Evolutionary conservation across 2,329 filamentous ascomycete genomes (phyloP).

Genomic region (Fonsecaea erecta): DNA sequence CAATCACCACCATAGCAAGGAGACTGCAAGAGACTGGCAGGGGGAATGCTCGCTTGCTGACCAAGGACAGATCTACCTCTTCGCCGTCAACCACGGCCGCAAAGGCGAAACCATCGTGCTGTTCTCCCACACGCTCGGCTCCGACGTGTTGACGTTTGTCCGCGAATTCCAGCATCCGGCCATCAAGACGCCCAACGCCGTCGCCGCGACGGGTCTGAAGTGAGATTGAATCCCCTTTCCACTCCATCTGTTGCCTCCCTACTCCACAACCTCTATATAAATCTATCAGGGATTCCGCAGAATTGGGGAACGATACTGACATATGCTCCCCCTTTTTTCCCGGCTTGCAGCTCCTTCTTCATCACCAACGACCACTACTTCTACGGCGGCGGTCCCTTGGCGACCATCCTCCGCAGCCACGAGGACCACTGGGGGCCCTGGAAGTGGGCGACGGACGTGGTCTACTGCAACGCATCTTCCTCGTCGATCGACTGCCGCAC

Average conservation of each 20-base stretch:
- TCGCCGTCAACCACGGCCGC: conserved; percentile 31
- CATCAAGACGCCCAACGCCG: conserved; percentile 32
- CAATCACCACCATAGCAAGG: no score
- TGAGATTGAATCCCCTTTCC: conserved; percentile 10
- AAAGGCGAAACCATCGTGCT: conserved; percentile 22
- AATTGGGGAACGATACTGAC: no score
- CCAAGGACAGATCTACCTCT: conserved; percentile 26
- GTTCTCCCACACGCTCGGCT: conserved; percentile 26
- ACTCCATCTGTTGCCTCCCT: background rate
- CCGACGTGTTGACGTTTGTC: conserved; percentile 22
- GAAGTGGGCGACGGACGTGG: conserved; percentile 27
- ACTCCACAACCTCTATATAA: background rate
- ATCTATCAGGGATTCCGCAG: no score
- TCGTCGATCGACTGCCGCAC: conserved; percentile 23
- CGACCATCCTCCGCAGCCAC: conserved; percentile 20
- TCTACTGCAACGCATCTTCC: conserved; percentile 19
- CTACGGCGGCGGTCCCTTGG: conserved; percentile 22
- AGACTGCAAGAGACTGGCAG: no score
- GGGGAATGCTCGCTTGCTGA: background rate
- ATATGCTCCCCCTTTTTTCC: background rate
- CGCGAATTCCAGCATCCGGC: conserved; percentile 25
- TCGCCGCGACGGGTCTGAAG: conserved; percentile 23
- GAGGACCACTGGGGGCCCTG: conserved; percentile 28
- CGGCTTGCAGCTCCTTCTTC: conserved; percentile 25
- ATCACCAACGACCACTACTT: conserved; percentile 34